Conservation (phyloP, 805 yeast genomes). For the Ogataea methanolica region DNA sequence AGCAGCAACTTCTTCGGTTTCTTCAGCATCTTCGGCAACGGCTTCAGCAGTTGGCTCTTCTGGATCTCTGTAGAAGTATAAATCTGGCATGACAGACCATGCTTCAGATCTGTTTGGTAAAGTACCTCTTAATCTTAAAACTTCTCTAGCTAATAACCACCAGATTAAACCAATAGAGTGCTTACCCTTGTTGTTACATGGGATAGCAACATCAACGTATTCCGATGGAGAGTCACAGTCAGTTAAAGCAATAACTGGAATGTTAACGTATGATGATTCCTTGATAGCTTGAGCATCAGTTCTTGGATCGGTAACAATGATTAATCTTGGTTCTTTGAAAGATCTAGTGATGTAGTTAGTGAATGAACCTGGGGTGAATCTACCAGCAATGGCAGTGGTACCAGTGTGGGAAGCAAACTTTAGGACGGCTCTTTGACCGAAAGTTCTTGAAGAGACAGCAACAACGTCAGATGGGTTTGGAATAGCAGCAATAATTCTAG, state of each 20-base stretch:
- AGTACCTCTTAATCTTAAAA: conserved; percentile 97
- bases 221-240: conserved; percentile 99
- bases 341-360: conserved; percentile 99
- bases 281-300: conserved; percentile 99
- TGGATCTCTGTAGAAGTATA: conserved; percentile 99
- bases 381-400: conserved; percentile 99
- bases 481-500: conserved; percentile 98
- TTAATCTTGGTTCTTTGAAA: conserved; percentile 99
- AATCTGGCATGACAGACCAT: conserved; percentile 99
- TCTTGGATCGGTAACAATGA: conserved; percentile 99
- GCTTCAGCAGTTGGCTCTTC: conserved; percentile 90
- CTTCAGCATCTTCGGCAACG: conserved; percentile 60
- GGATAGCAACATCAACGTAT: conserved; percentile 99
- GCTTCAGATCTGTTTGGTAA: conserved; percentile 92
- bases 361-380: conserved; percentile 99
- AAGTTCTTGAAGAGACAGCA: conserved; percentile 98
- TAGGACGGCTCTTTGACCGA: conserved; percentile 99
- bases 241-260: conserved; percentile 98
- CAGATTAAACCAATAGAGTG: conserved; percentile 99
- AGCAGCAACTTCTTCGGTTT: conserved; percentile 56
- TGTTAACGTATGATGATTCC: conserved; percentile 99
- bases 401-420: conserved; percentile 99
- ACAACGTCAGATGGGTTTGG: conserved; percentile 98
- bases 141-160: conserved; percentile 99
- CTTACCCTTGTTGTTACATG: conserved; percentile 99